phyloP scores from a whole-genome alignment of 1,284 basidiomycete genomes.

The Trichosporon faecale region DNA sequence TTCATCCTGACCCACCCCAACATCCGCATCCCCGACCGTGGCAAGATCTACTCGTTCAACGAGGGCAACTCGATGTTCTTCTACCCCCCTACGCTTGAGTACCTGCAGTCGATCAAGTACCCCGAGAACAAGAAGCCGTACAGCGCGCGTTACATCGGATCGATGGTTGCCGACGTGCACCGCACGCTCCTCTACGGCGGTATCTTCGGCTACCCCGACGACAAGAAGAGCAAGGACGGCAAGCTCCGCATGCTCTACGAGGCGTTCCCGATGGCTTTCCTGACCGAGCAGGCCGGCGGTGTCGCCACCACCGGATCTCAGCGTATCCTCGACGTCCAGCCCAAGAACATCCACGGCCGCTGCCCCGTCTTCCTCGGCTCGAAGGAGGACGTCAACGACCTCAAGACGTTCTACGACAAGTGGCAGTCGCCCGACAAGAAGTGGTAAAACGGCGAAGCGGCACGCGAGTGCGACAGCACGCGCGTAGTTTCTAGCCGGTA shows the following conservation, averaged over 20 bases:
- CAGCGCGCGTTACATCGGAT: slow-evolving; percentile 93
- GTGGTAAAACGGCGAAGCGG: slow-evolving; percentile 27
- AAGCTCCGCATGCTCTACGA: slow-evolving; percentile 96
- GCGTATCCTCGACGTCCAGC: slow-evolving; percentile 88
- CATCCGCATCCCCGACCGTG: slow-evolving; percentile 87
- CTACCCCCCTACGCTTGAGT: slow-evolving; percentile 76
- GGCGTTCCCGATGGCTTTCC: slow-evolving; percentile 98
- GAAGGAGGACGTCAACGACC: slow-evolving; percentile 88
- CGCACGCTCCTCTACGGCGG: slow-evolving; percentile 95
- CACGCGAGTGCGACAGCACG: too few species aligned
- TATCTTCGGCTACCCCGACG: slow-evolving; percentile 97
- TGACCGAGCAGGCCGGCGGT: slow-evolving; percentile 94
- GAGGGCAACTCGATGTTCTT: slow-evolving; percentile 97
- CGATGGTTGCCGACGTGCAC: slow-evolving; percentile 81
- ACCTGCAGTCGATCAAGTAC: slow-evolving; percentile 94
- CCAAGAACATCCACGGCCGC: slow-evolving; percentile 85
- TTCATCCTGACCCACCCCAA: slow-evolving; percentile 99
- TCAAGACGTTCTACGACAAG: slow-evolving; percentile 72
- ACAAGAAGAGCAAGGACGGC: slow-evolving; percentile 92
- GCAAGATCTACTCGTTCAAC: slow-evolving; percentile 99
- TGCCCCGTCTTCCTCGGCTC: slow-evolving; percentile 92
- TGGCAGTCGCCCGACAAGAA: slow-evolving; percentile 43
- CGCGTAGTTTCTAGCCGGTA: neutral
- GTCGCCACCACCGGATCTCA: slow-evolving; percentile 89
- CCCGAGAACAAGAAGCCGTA: slow-evolving; percentile 71